Conservation (phyloP, 2,329 filamentous ascomycete species). For the Trichoderma sp. region DNA sequence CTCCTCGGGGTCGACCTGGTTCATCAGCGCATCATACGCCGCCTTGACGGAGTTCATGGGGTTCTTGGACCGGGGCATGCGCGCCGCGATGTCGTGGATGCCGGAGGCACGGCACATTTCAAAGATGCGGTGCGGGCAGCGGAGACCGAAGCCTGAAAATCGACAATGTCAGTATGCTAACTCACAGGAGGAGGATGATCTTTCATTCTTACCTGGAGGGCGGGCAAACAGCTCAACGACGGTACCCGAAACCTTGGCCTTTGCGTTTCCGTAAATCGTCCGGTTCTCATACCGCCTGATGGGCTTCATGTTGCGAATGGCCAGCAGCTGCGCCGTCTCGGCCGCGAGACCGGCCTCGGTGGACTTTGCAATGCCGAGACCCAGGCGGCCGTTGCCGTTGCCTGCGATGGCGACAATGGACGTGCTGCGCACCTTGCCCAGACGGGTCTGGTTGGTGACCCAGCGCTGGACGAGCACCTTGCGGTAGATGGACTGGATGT, state of each 20-base stretch:
- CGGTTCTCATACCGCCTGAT: constrained; percentile 86
- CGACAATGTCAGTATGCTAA: not conserved
- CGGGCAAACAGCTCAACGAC: constrained; percentile 77
- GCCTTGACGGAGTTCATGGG: constrained; percentile 98
- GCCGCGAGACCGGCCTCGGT: constrained; percentile 67
- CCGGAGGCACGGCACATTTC: constrained; percentile 88
- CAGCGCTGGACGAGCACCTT: constrained; percentile 72
- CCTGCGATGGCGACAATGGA: constrained; percentile 82
- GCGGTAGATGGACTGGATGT: constrained; percentile 56
- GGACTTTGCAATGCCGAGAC: constrained; percentile 87
- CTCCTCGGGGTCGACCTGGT: constrained; percentile 83
- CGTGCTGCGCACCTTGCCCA: constrained; percentile 82
- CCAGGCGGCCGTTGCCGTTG: constrained; percentile 80
- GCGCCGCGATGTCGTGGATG: constrained; percentile 81
- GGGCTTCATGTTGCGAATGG: constrained; percentile 91
- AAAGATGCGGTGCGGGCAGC: constrained; percentile 87
- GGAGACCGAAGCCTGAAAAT: constrained; percentile 84
- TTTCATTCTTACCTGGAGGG: constrained; percentile 70
- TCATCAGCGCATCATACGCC: constrained; percentile 75
- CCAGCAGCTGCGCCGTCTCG: constrained; percentile 72
- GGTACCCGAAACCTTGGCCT: constrained; percentile 83
- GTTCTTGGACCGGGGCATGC: constrained; percentile 82
- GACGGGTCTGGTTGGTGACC: constrained; percentile 90
- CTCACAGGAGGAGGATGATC: not conserved
- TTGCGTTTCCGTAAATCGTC: constrained; percentile 84